phyloP scores from a whole-genome alignment of 306 rosid genomes.

The Neltuma alba region DNA sequence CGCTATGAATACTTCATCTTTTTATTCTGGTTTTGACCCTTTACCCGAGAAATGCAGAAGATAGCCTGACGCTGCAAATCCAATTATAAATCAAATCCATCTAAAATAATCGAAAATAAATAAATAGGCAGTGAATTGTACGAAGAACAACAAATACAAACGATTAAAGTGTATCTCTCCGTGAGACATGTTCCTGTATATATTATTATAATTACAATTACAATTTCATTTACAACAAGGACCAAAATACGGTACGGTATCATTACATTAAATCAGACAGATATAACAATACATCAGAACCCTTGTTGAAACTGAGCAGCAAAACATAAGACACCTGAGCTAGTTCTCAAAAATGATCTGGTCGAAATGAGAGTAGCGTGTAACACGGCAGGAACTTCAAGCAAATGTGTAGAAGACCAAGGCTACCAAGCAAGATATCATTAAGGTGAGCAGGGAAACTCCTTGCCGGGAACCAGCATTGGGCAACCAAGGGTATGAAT shows the following conservation, averaged over 20 bases:
- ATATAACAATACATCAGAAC: slow-evolving; percentile 34
- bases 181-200: slow-evolving; percentile 23
- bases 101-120: background rate
- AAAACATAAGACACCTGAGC: slow-evolving; percentile 28
- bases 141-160: background rate
- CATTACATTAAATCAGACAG: slow-evolving; percentile 25
- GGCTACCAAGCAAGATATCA: slow-evolving; percentile 45
- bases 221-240: slow-evolving; percentile 19
- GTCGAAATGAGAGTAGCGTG: slow-evolving; percentile 20
- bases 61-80: background rate
- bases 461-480: slow-evolving; percentile 49
- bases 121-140: background rate
- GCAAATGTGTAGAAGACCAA: slow-evolving; percentile 43
- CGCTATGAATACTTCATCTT: background rate
- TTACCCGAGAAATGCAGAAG: background rate
- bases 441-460: slow-evolving; percentile 47
- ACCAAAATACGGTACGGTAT: slow-evolving; percentile 16
- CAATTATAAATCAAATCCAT: background rate
- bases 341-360: slow-evolving; percentile 32
- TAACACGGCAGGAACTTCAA: slow-evolving; percentile 15
- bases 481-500: slow-evolving; percentile 79
- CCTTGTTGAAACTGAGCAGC: slow-evolving; percentile 15
- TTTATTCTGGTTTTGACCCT: background rate
- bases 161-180: background rate
- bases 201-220: slow-evolving; percentile 31